Conservation (phyloP, 202 grass and related monocot species). For the Alloteropsis angusta region DNA sequence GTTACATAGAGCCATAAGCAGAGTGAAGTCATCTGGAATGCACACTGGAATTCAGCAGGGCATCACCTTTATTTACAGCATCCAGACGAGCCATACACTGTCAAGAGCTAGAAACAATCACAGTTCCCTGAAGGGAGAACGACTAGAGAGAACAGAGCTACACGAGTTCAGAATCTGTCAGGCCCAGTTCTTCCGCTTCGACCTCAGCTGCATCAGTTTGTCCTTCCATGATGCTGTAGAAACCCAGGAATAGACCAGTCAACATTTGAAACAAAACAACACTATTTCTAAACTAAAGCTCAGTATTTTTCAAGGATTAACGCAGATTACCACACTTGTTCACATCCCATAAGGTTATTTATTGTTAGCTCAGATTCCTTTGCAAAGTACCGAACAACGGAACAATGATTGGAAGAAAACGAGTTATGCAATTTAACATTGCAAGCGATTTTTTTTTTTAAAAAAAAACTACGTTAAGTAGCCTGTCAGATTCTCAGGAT, state of each 20-base stretch:
- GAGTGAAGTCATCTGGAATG: constrained; percentile 14
- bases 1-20: constrained; percentile 16
- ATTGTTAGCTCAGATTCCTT: background rate
- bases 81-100: background rate
- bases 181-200: constrained; percentile 78
- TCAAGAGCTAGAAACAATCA: background rate
- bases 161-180: constrained; percentile 24
- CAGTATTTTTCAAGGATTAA: background rate
- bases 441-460: background rate
- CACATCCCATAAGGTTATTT: background rate
- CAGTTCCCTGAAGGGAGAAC: no score
- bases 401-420: background rate
- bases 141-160: background rate
- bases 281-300: background rate
- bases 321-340: background rate
- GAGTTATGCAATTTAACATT: background rate
- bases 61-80: constrained; percentile 41
- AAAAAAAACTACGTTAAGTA: background rate
- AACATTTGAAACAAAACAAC: background rate
- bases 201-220: constrained; percentile 54
- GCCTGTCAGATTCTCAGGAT: background rate
- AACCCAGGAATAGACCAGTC: background rate
- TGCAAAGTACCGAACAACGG: background rate
- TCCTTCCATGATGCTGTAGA: constrained; percentile 70
- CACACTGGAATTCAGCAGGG: background rate